Conservation (phyloP, 2,329 filamentous ascomycete species). For the Chrysosporium keratinophilum region DNA sequence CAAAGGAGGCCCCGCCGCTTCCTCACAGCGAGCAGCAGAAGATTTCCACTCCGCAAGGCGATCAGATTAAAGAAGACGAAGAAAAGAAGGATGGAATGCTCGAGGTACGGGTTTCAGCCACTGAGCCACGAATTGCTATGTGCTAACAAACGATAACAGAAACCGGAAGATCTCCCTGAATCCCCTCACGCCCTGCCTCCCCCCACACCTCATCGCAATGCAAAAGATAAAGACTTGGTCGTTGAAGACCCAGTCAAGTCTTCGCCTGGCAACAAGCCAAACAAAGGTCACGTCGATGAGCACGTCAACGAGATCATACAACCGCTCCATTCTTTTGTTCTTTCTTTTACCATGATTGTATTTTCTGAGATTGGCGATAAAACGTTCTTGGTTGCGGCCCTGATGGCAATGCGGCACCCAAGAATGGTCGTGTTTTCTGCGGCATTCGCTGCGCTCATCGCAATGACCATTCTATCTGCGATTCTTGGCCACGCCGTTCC, state of each 20-base stretch:
- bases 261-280: slow-evolving; percentile 26
- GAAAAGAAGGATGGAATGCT: slow-evolving; percentile 34
- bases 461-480: slow-evolving; percentile 92
- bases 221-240: slow-evolving; percentile 35
- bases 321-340: slow-evolving; percentile 75
- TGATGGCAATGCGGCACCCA: slow-evolving; percentile 99
- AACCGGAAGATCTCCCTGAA: slow-evolving; percentile 69
- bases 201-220: slow-evolving; percentile 49
- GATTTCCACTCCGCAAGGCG: slow-evolving; percentile 32
- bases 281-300: slow-evolving; percentile 22
- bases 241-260: slow-evolving; percentile 1
- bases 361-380: slow-evolving; percentile 97
- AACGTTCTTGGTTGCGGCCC: slow-evolving; percentile 88
- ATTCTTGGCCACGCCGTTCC: slow-evolving; percentile 87
- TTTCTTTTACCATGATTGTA: slow-evolving; percentile 94
- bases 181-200: slow-evolving; percentile 63
- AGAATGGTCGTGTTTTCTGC: slow-evolving; percentile 87
- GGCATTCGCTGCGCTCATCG: slow-evolving; percentile 79
- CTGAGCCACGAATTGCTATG: background rate
- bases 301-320: slow-evolving; percentile 48
- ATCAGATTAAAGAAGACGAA: slow-evolving; percentile 27
- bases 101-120: slow-evolving; percentile 42
- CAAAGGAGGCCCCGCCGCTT: slow-evolving; percentile 73
- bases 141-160: slow-evolving; percentile 42
- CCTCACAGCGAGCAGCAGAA: slow-evolving; percentile 72